phyloP scores from a whole-genome alignment of 192 early-diverging fungal species.

The Podila horticola region DNA sequence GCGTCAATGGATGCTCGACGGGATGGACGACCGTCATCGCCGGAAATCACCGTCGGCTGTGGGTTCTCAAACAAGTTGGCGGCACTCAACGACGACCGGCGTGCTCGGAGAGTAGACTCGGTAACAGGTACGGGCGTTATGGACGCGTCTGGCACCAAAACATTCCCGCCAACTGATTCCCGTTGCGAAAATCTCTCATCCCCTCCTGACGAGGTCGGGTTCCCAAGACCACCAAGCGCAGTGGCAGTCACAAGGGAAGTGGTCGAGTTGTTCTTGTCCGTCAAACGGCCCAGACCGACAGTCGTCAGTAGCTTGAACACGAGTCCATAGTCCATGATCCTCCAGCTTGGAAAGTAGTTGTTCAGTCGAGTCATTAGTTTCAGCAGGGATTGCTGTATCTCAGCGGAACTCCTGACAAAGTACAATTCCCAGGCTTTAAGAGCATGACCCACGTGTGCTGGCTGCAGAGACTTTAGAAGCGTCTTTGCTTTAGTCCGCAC shows the following conservation, averaged over 20 bases:
- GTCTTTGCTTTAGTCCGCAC: slow-evolving; percentile 64
- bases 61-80: not conserved
- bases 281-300: slow-evolving; percentile 12
- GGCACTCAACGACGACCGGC: not conserved
- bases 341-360: slow-evolving; percentile 65
- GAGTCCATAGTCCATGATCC: slow-evolving; percentile 35
- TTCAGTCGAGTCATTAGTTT: slow-evolving; percentile 66
- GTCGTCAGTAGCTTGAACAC: slow-evolving; percentile 32
- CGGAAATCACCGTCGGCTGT: not conserved
- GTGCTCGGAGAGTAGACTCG: not conserved
- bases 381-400: slow-evolving; percentile 48
- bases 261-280: not conserved
- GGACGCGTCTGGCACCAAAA: not conserved
- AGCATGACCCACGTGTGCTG: slow-evolving; percentile 56
- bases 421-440: slow-evolving; percentile 69
- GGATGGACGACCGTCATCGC: not conserved
- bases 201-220: not conserved
- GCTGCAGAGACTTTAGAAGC: slow-evolving; percentile 57
- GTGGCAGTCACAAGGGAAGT: not conserved
- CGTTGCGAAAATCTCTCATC: not conserved
- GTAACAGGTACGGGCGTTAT: not conserved
- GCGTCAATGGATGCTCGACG: not conserved
- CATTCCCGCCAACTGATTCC: not conserved
- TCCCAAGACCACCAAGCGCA: not conserved
- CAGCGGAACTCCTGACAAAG: slow-evolving; percentile 52